Base-by-base conservation (phyloP, 2,329 filamentous ascomycete species). In the Sarocladium oryzae region DNA sequence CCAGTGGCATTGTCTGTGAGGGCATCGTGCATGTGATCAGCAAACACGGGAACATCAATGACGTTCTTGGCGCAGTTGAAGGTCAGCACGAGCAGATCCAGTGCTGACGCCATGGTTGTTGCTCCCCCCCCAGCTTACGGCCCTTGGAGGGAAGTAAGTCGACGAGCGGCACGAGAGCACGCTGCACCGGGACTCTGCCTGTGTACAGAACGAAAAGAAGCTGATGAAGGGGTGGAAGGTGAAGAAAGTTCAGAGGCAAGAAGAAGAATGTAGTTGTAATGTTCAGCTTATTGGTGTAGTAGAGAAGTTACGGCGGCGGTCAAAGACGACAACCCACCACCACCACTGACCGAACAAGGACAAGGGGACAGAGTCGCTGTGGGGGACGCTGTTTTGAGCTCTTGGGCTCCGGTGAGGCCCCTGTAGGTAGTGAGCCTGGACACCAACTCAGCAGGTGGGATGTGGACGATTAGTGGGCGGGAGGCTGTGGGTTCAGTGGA, bases 31-130 rank as follows among this genome's bases (percentile, higher is more conserved):
- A 96, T 72, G 61, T 90, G 84, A 10, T 78, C 70, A 13, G 87
- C 84, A 60, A 96, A 89, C 49, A 81, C 74, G 33, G 82, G 73
- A 20, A 83, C 74, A 58, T 91, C 77, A 61, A 96, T 81, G 8
- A 82, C 69, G 51, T 76, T 76, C 58, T 88, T 87, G 28, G 79
- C 92, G 62, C 89, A 95, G 65, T 97, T 97, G 74, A 93, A 96
- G 10, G 91, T 95, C 51, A 96, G 69, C 56, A 95, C 78, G 61
- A 95, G 85, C 52, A 90, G 69, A 60, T 85, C 82, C 51, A 95
- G 74, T 35, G 75, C 70, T 37, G 76, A 61, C 51, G 69, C 62
- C 71, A 66, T 66, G 54, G 11, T 41, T 30, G 40, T 52, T n/a
- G n/a, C n/a, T n/a, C n/a, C n/a, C n/a, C n/a, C 45, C 26, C 40